Percentiles rank a stretch among this genome's conserved stretches.
phyloP scores from a whole-genome alignment of 2,329 filamentous ascomycete genomes.

The Penicillium brevicompactum region DNA sequence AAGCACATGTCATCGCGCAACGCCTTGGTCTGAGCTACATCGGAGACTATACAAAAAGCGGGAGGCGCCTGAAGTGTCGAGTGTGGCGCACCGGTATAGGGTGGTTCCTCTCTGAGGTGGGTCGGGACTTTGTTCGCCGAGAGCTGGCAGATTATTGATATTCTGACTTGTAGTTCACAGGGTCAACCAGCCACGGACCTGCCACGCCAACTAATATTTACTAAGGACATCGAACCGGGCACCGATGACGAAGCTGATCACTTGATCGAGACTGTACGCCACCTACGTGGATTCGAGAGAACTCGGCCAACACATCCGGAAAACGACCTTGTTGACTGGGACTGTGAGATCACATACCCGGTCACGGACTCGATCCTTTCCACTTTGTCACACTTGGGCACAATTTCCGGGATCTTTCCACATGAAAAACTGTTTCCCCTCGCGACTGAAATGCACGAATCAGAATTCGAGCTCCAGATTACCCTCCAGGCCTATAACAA shows the following conservation, averaged over 20 bases:
- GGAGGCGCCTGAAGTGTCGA: background rate
- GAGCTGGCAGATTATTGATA: background rate
- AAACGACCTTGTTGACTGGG: background rate
- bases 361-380: background rate
- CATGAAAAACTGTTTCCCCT: background rate
- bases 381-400: background rate
- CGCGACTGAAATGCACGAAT: background rate
- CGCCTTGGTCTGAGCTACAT: background rate
- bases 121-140: background rate
- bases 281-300: background rate
- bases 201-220: background rate
- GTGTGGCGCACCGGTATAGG: background rate
- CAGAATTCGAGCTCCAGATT: background rate
- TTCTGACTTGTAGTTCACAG: background rate
- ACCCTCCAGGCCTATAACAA: background rate
- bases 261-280: background rate
- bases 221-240: background rate
- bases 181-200: background rate
- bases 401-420: background rate
- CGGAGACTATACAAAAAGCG: background rate
- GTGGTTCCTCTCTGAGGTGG: background rate
- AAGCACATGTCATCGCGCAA: background rate
- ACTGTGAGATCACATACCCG: background rate
- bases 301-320: background rate
- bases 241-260: background rate